These are phyloP conservation scores for Arabidopsis thaliana DNA, from an alignment of 345 rosid genomes.

Conservation along the genomic window TAIR10.1 NC_003071.7:9260001-9260500, in stretches of 20 bases:
- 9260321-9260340: background rate
- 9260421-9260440: slow-evolving; percentile 6
- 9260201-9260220: slow-evolving; percentile 23
- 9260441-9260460: slow-evolving; percentile 30
- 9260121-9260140: slow-evolving; percentile 32
- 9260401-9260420: slow-evolving; percentile 54
- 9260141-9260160: slow-evolving; percentile 36
- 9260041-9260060: slow-evolving; percentile 32
- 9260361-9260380: background rate
- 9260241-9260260: slow-evolving; percentile 29
- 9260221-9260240: slow-evolving; percentile 2
- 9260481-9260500: slow-evolving; percentile 4
- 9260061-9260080: slow-evolving; percentile 23
- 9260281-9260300: slow-evolving; percentile 19
- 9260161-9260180: slow-evolving; percentile 42
- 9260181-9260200: slow-evolving; percentile 11
- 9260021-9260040: slow-evolving; percentile 27
- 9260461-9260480: slow-evolving; percentile 37
- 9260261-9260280: slow-evolving; percentile 19
- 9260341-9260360: background rate
- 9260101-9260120: slow-evolving; percentile 48
- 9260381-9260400: slow-evolving; percentile 54
- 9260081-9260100: slow-evolving; percentile 42
- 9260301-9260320: slow-evolving; percentile 31
- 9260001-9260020: slow-evolving; percentile 15